Evolutionary conservation across 192 early-diverging fungal species (phyloP), one percentile per base, ranked within the genome.

Genomic region (Rhizoclosmatium sp.): DNA sequence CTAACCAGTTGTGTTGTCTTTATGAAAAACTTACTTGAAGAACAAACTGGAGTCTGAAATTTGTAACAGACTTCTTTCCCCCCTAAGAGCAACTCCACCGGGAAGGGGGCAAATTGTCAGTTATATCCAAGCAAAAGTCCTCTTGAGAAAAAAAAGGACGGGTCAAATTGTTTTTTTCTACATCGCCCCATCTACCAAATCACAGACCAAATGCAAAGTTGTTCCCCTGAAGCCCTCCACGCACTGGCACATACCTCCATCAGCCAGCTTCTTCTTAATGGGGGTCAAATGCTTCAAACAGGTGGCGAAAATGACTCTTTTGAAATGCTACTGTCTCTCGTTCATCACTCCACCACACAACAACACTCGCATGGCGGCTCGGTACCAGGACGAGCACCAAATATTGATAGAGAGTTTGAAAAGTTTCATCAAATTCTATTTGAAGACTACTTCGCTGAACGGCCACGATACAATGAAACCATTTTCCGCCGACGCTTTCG

Each of bases 401-500:
- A 56, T 19, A 19, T 19, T 19, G 19, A 56, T 19, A 7, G 54
- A 7, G 54, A 56, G 19, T 56, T 56, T 19, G 54, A 7, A 19
- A 56, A 19, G 19, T 56, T 56, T 19, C 54, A 56, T 56, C 54
- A 56, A 56, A 56, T 56, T 19, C 54, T 65, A 5, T 65, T 12
- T 21, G 64, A 41, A 7, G 64, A 65, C 64, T 65, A 65, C 64
- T 65, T 65, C 64, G 64, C 41, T 65, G 9, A 5, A 41, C 9
- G 23, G 9, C 64, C 64, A 14, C n/a, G 23, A 7, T 65, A 41
- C 9, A 19, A 19, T 19, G 64, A 65, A 10, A 23, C n/a, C 23
- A 5, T 65, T 41, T 65, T 65, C 23, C 64, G 41, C 9, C 64
- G 64, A 7, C 64, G 64, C 64, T 65, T 39, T 41, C 64, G 64